A percentile compares a stretch with the other conserved stretches of the same genome.
Evolutionary conservation across 2,329 filamentous ascomycete genomes (phyloP).

Genomic region (Graphilbum sp.): DNA sequence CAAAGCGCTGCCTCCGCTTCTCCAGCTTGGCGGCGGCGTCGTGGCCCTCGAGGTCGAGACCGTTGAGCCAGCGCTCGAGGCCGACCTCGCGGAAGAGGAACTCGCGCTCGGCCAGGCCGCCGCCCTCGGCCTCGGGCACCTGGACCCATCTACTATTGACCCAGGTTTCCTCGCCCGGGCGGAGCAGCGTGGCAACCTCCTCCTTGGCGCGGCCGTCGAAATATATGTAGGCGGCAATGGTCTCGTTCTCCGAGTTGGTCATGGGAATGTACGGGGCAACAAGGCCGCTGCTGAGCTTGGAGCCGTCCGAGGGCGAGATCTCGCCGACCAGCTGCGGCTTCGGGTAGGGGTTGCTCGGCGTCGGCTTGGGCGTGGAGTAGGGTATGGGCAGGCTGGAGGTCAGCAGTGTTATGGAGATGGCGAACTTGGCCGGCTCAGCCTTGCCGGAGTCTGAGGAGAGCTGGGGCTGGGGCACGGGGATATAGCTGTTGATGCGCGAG

Average conservation of each 20-base stretch:
- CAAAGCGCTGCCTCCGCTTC: slow-evolving; percentile 68
- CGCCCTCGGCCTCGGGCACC: slow-evolving; percentile 77
- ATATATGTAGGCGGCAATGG: slow-evolving; percentile 93
- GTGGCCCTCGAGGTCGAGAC: slow-evolving; percentile 83
- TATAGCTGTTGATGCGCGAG: slow-evolving; percentile 91
- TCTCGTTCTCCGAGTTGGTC: slow-evolving; percentile 88
- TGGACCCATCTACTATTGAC: slow-evolving; percentile 98
- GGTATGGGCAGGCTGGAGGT: slow-evolving; percentile 79
- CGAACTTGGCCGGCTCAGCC: slow-evolving; percentile 88
- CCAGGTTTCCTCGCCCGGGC: slow-evolving; percentile 95
- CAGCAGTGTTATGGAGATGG: slow-evolving; percentile 91
- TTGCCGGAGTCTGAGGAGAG: slow-evolving; percentile 54
- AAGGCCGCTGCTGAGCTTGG: slow-evolving; percentile 30
- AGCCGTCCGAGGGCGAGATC: slow-evolving; percentile 27
- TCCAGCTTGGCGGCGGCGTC: slow-evolving; percentile 83
- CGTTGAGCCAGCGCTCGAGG: slow-evolving; percentile 90
- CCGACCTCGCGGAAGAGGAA: slow-evolving; percentile 96
- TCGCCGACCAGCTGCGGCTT: slow-evolving; percentile 41
- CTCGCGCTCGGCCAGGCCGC: slow-evolving; percentile 86
- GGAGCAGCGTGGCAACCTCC: slow-evolving; percentile 84
- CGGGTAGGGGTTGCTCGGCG: slow-evolving; percentile 59
- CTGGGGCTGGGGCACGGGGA: slow-evolving; percentile 81
- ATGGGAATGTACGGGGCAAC: slow-evolving; percentile 80
- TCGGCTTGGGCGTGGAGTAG: slow-evolving; percentile 77
- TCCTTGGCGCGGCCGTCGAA: slow-evolving; percentile 93